Conservation (phyloP, 2,329 filamentous ascomycete species). For the Talaromyces sp. region DNA sequence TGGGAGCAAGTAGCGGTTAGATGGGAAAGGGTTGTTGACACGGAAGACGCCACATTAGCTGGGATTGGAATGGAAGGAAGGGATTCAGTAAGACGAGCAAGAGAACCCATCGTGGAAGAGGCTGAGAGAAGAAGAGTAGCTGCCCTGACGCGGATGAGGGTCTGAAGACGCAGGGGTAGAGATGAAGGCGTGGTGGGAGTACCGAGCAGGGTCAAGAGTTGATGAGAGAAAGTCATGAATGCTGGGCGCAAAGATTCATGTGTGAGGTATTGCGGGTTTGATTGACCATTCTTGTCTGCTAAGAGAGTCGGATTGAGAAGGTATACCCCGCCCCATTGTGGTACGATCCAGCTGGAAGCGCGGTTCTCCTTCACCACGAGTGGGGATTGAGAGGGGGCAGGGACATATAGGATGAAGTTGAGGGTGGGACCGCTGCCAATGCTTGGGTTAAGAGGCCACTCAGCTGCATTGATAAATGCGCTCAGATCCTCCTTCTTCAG, state of each 20-base stretch:
- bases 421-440: slow-evolving; percentile 92
- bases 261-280: slow-evolving; percentile 56
- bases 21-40: slow-evolving; percentile 76
- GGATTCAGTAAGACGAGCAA: slow-evolving; percentile 81
- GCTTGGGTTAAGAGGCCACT: slow-evolving; percentile 94
- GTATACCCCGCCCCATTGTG: slow-evolving; percentile 86
- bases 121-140: slow-evolving; percentile 84
- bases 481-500: slow-evolving; percentile 84
- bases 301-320: slow-evolving; percentile 61
- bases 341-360: slow-evolving; percentile 84
- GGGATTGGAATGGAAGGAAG: slow-evolving; percentile 92
- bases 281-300: slow-evolving; percentile 38
- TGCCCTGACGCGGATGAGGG: slow-evolving; percentile 80
- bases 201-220: slow-evolving; percentile 84
- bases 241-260: slow-evolving; percentile 72
- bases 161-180: slow-evolving; percentile 80
- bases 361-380: slow-evolving; percentile 62
- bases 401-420: slow-evolving; percentile 92
- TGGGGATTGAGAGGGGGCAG: slow-evolving; percentile 66
- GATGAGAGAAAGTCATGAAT: slow-evolving; percentile 86
- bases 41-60: slow-evolving; percentile 79
- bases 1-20: slow-evolving; percentile 75
- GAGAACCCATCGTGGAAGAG: slow-evolving; percentile 88
- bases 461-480: slow-evolving; percentile 94
- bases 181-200: slow-evolving; percentile 77